Evolutionary conservation across 208 protist genomes (phyloP).

Genomic region (Vickermania ingenoplastis): DNA sequence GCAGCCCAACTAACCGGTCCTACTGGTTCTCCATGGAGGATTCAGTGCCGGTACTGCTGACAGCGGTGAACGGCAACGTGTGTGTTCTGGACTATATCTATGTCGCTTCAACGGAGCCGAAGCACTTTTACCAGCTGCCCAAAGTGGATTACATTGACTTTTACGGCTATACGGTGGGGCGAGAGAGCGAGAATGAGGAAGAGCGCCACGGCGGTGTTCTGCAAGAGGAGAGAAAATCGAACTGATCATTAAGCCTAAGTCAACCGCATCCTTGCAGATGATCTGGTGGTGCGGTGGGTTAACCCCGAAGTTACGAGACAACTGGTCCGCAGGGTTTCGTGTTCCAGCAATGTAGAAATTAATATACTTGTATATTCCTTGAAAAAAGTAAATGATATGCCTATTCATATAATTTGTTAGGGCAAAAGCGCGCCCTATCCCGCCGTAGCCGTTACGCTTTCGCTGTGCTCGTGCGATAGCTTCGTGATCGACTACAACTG

Average conservation of each 20-base stretch:
- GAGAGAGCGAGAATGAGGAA: background rate
- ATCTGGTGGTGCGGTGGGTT: no score
- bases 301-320: no score
- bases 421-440: no score
- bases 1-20: background rate
- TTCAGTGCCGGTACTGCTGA: conserved; percentile 19
- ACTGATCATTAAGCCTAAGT: background rate
- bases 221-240: conserved; percentile 12
- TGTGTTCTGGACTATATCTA: conserved; percentile 24
- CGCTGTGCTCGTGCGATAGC: no score
- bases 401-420: no score
- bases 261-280: no score
- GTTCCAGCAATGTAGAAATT: no score
- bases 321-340: no score
- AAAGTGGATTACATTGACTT: conserved; percentile 34
- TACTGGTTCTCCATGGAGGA: background rate
- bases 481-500: no score
- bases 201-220: background rate
- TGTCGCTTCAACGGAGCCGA: conserved; percentile 26
- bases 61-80: conserved; percentile 10
- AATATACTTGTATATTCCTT: no score
- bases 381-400: no score
- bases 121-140: conserved; percentile 39
- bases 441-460: no score
- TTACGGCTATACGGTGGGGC: conserved; percentile 21